Evolutionary conservation across 768 basidiomycete genomes (phyloP).

Genomic region (Rhodotorula babjevae): DNA sequence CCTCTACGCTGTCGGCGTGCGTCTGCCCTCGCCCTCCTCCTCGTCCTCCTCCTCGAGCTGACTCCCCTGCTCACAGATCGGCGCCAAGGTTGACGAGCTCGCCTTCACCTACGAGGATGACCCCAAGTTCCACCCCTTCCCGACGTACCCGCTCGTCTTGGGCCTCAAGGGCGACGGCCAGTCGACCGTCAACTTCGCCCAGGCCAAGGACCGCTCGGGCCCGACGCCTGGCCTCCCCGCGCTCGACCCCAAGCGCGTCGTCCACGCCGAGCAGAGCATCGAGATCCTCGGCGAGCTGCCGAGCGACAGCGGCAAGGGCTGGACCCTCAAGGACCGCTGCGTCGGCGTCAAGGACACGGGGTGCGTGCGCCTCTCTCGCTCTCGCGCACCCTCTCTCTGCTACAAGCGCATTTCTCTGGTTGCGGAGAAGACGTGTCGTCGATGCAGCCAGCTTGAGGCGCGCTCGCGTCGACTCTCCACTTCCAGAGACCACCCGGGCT

Average conservation of each 20-base stretch:
- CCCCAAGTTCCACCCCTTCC: slow-evolving; percentile 66
- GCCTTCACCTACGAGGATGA: slow-evolving; percentile 59
- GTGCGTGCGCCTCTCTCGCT: not conserved
- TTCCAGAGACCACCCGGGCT: no score
- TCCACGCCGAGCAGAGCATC: slow-evolving; percentile 70
- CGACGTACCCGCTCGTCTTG: slow-evolving; percentile 79
- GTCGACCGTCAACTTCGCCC: slow-evolving; percentile 67
- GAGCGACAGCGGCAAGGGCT: slow-evolving; percentile 67
- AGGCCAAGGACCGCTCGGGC: slow-evolving; percentile 46
- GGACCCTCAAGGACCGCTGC: slow-evolving; percentile 65
- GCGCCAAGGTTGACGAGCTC: slow-evolving; percentile 70
- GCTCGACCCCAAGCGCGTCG: slow-evolving; percentile 57
- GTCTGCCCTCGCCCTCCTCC: not conserved
- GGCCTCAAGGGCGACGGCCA: slow-evolving; percentile 60
- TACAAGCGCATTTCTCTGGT: no score
- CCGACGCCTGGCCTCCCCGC: slow-evolving; percentile 62
- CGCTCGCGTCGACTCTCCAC: no score
- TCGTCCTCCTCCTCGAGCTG: not conserved
- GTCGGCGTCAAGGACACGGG: slow-evolving; percentile 76
- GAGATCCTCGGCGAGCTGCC: slow-evolving; percentile 76
- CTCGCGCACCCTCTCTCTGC: no score
- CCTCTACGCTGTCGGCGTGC: slow-evolving; percentile 53
- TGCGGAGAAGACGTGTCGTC: no score
- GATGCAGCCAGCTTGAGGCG: no score
- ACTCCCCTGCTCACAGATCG: slow-evolving; percentile 50